These are phyloP conservation scores for Starmerella cellae DNA, from an alignment of 805 yeast species.

Conservation along the genomic window DNA sequence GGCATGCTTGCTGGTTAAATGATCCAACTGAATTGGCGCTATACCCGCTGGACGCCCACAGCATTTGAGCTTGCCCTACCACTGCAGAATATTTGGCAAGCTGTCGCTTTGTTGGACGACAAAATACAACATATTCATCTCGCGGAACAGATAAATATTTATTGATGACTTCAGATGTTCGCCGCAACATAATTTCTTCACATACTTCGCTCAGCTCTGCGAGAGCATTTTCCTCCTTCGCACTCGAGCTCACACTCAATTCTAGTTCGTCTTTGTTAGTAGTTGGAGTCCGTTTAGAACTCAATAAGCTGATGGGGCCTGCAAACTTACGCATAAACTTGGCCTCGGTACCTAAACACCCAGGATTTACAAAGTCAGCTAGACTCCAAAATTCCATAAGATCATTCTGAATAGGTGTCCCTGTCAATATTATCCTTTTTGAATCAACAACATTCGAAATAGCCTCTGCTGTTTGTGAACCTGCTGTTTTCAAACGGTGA, in stretches of 20 bases:
- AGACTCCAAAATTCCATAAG: conserved; percentile 68
- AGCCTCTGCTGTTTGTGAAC: conserved; percentile 57
- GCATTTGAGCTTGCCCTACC: background rate
- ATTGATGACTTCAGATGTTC: conserved; percentile 46
- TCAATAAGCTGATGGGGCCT: conserved; percentile 42
- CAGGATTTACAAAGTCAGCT: conserved; percentile 75
- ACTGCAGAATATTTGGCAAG: background rate
- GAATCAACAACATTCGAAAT: conserved; percentile 43
- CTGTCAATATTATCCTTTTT: conserved; percentile 57
- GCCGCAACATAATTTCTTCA: conserved; percentile 50
- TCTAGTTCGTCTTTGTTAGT: background rate
- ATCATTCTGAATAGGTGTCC: conserved; percentile 92
- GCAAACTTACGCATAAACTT: conserved; percentile 39
- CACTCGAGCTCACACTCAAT: background rate
- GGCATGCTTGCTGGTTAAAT: conserved; percentile 25
- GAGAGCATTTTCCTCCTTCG: conserved; percentile 47
- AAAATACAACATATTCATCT: conserved; percentile 63
- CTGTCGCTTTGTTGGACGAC: conserved; percentile 46
- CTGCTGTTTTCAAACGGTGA: conserved; percentile 66
- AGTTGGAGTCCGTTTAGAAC: no score
- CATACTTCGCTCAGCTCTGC: conserved; percentile 54
- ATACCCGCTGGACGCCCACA: background rate
- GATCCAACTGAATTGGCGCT: background rate
- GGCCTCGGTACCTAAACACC: conserved; percentile 51
- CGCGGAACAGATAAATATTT: conserved; percentile 53